Base-by-base conservation (phyloP, 2,329 filamentous ascomycete genomes). In the Stylonectria norvegica region DNA sequence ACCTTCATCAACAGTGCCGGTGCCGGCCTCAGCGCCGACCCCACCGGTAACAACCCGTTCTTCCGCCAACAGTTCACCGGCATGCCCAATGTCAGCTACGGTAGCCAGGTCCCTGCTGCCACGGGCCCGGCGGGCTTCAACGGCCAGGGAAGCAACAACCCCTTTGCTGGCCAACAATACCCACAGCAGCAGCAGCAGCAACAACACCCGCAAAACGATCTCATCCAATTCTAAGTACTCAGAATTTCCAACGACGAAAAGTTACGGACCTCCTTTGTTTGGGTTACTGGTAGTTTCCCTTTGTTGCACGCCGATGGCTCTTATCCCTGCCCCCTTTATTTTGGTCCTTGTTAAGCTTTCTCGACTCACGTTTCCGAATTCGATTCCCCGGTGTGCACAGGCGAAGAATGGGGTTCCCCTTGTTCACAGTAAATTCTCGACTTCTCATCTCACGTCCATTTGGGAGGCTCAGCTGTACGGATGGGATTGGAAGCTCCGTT, bases 1-100 rank as follows among this genome's bases (percentile, higher is more conserved):
- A 94, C 87, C 0, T 98, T 97, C 63, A 85, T 98, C 68, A 98
- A 98, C 69, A 95, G 88, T 45, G 89, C 93, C 5, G 93, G 93
- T 35, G 75, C 85, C 25, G 87, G 88, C n/a, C 69, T 87, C 42
- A 80, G 81, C 53, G 62, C 73, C 38, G 72, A 89, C 15, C 88
- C 87, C 1, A 89, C 83, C 2, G 85, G 85, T 20, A 93, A 79
- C 70, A 97, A 97, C 60, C 93, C 93, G 1, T 98, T 97, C 70
- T 70, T 95, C 54, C 79, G 83, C 45, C 81, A 82, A 46, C 89
- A 94, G 61, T 93, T 85, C 57, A 95, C 88, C 0, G 89, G 89
- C 27, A 79, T 84, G 76, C 82, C 82, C 19, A 72, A 70, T 20
- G 67, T 78, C 19, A 73, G 70, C 32, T 83, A 84, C 47, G 69